These are phyloP conservation scores for Leishmania arabica DNA, from an alignment of 208 protist genomes.

Conservation along the genomic window DNA sequence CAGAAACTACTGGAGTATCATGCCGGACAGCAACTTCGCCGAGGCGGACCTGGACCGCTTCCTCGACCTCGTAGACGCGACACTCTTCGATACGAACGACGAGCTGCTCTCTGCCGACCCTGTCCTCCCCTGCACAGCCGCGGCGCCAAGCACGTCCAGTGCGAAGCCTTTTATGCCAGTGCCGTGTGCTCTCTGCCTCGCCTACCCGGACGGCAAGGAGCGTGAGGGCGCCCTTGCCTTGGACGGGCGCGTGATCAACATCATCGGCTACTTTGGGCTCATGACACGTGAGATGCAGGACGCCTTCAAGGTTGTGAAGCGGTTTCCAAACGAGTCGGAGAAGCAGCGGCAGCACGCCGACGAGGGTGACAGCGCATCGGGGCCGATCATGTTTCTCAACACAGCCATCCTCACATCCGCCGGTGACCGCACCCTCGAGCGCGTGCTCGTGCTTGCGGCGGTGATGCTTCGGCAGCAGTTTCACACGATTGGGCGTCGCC, in stretches of 20 bases:
- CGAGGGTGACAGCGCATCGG: background rate
- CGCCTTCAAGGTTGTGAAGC: conserved; percentile 72
- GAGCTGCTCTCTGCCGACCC: conserved; percentile 51
- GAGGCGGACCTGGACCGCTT: conserved; percentile 77
- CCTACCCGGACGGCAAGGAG: conserved; percentile 73
- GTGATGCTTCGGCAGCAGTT: conserved; percentile 85
- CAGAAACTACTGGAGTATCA: conserved; percentile 54
- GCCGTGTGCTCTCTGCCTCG: conserved; percentile 82
- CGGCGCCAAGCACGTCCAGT: background rate
- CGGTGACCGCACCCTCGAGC: conserved; percentile 81
- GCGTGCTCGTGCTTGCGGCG: conserved; percentile 74
- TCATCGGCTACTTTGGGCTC: conserved; percentile 86
- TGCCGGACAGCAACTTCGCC: conserved; percentile 64
- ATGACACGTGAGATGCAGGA: conserved; percentile 56
- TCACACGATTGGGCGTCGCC: conserved; percentile 47
- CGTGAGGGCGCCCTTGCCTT: conserved; percentile 63
- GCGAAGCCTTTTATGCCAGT: conserved; percentile 51
- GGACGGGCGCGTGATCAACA: conserved; percentile 72
- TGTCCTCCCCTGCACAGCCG: conserved; percentile 12
- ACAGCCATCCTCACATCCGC: conserved; percentile 77
- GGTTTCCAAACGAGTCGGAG: conserved; percentile 15
- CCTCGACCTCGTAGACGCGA: conserved; percentile 58
- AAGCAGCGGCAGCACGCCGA: conserved; percentile 1
- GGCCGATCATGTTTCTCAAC: conserved; percentile 42
- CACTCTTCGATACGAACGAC: conserved; percentile 59